A percentile compares a stretch with the other conserved stretches of the same genome.
Conservation (phyloP, 306 rosid genomes). For the Cicer bijugum region DNA sequence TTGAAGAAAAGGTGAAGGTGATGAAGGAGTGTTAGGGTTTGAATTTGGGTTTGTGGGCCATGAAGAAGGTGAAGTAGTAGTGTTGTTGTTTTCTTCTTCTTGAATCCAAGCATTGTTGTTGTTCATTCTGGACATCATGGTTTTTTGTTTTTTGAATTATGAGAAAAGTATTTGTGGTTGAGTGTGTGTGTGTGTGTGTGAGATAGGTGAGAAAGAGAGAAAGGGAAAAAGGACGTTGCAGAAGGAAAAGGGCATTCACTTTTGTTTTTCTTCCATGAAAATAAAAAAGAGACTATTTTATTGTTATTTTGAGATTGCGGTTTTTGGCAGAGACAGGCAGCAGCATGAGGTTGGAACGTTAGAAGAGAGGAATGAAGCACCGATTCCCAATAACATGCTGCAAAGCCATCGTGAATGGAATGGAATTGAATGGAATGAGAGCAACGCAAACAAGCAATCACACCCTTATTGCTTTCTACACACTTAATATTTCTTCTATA, state of each 20-base stretch:
- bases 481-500: no score
- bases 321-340: no score
- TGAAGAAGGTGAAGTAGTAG: conserved; percentile 43
- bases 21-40: conserved; percentile 21
- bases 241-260: conserved; percentile 47
- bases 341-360: no score
- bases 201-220: conserved; percentile 20
- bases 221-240: conserved; percentile 41
- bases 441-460: background rate
- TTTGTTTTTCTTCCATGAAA: background rate
- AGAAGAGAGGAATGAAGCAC: no score
- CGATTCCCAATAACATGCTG: background rate
- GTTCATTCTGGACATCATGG: conserved; percentile 65
- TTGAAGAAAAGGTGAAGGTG: conserved; percentile 14
- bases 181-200: background rate
- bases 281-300: background rate
- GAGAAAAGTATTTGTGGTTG: background rate
- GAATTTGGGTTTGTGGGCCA: conserved; percentile 56
- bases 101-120: conserved; percentile 57
- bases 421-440: background rate
- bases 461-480: background rate
- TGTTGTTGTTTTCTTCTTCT: conserved; percentile 51
- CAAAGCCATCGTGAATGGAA: background rate
- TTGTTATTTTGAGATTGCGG: background rate
- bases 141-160: background rate